Evolutionary conservation across 1,284 basidiomycete genomes (phyloP), one percentile per base, ranked within the genome.

Genomic region (Gymnopus androsaceus): DNA sequence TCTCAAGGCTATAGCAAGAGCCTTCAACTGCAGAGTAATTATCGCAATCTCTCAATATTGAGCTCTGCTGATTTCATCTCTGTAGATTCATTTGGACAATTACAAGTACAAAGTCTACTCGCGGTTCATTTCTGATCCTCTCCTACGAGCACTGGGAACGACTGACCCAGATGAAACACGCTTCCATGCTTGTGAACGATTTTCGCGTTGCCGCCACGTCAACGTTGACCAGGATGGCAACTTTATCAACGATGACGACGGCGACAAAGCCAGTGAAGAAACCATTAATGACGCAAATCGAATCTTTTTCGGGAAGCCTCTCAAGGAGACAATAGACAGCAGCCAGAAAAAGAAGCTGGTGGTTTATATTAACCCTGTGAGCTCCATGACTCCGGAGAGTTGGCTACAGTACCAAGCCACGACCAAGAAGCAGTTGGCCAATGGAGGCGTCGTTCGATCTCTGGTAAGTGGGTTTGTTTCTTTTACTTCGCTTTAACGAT

Each of bases 151-250:
- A 0, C 82, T 94, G 55, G 78, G 87, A 15, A 94, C 92, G 0
- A 69, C 69, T 4, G 84, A 94, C 31, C 68, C 77, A 5, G 64
- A 69, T 0, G 69, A 72, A 1, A 90, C 90, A 0, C 83, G 94
- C 0, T 96, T 97, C 65, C 95, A 98, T 66, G 94, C 94, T 0
- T 98, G 95, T 64, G 94, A 97, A 65, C 81, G 91, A 0, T 87
- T 85, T 53, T 77, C 86, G 65, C 82, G 88, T 14, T 97, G 95
- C 66, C 70, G 79, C 3, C 76, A 82, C 54, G 83, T 90, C 27
- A 77, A 77, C 17, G 77, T 82, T 1, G 78, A 74, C 34, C 36
- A 40, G 6, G 47, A 52, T 17, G 50, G 41, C 17, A 33, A 52
- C 6, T 30, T 36, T 21, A 30, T 19, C 30, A n/a, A 55, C 15